phyloP scores from a whole-genome alignment of 2,329 filamentous ascomycete species.

The Aspergillus phoenicis region DNA sequence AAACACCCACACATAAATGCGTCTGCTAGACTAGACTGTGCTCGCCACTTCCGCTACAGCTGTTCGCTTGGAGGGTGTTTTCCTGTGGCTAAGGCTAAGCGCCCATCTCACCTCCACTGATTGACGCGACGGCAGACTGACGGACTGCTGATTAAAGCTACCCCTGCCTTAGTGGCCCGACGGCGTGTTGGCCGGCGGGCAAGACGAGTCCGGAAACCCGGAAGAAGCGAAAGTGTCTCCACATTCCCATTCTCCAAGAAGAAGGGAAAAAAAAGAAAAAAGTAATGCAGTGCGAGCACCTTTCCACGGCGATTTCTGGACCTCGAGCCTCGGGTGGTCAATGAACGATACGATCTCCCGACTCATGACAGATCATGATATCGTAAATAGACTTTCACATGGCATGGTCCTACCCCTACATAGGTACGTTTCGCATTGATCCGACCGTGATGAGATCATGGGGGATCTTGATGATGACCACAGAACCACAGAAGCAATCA shows the following conservation, averaged over 20 bases:
- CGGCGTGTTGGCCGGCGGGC: conserved; percentile 15
- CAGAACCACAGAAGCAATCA: conserved; percentile 1
- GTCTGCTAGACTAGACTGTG: neutral
- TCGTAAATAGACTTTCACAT: neutral
- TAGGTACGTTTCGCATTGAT: neutral
- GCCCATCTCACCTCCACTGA: neutral
- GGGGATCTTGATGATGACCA: neutral
- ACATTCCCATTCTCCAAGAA: neutral
- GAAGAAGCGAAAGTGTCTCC: conserved; percentile 8
- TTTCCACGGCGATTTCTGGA: neutral
- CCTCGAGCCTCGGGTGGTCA: neutral
- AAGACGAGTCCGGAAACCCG: conserved; percentile 28
- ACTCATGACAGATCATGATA: conserved; percentile 2
- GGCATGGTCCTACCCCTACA: neutral
- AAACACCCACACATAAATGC: neutral
- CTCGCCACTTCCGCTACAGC: neutral
- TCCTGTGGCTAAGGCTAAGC: neutral
- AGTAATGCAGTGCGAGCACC: neutral
- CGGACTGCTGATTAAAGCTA: conserved; percentile 9
- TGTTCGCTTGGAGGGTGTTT: neutral
- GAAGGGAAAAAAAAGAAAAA: neutral
- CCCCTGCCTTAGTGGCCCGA: conserved; percentile 24
- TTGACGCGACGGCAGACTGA: conserved; percentile 9
- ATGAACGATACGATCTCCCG: neutral
- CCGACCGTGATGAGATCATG: conserved; percentile 1